These are phyloP conservation scores for Platanthera guangdongensis DNA, from an alignment of 106 monocot species.

Conservation along the genomic window DNA sequence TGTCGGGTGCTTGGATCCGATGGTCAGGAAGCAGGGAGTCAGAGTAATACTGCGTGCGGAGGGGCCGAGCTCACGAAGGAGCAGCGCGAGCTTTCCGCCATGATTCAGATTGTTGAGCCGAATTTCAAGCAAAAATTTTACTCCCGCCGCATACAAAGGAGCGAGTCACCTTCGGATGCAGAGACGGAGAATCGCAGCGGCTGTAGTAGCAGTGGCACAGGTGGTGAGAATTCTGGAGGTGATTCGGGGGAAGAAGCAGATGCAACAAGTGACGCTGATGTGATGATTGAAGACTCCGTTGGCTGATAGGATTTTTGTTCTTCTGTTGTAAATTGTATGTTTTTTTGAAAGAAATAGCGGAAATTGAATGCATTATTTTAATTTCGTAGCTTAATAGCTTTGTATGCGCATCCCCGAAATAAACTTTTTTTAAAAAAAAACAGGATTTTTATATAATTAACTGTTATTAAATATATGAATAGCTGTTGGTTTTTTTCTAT, in stretches of 20 bases:
- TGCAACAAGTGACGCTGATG: conserved; percentile 18
- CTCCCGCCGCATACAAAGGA: not conserved
- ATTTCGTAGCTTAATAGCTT: no score
- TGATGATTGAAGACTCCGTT: conserved; percentile 63
- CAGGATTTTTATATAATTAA: no score
- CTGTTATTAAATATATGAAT: no score
- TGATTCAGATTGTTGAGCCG: conserved; percentile 66
- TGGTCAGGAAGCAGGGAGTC: conserved; percentile 51
- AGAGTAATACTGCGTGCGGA: conserved; percentile 21
- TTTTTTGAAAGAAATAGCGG: no score
- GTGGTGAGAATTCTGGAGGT: conserved; percentile 5
- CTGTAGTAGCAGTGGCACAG: conserved; percentile 5
- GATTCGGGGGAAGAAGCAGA: not conserved
- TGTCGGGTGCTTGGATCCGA: conserved; percentile 22
- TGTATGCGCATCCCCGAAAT: no score
- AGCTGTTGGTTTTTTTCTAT: no score
- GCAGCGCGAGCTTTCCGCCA: conserved; percentile 36
- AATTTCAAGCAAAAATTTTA: conserved; percentile 41
- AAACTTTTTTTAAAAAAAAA: no score
- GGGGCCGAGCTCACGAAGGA: conserved; percentile 21
- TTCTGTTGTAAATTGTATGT: no score
- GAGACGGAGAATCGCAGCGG: conserved; percentile 65
- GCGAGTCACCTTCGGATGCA: conserved; percentile 59
- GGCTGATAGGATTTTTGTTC: conserved; percentile 19
- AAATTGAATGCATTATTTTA: no score